Base-by-base conservation (phyloP, 148 eudicot genomes). In the Spergularia bocconei region DNA sequence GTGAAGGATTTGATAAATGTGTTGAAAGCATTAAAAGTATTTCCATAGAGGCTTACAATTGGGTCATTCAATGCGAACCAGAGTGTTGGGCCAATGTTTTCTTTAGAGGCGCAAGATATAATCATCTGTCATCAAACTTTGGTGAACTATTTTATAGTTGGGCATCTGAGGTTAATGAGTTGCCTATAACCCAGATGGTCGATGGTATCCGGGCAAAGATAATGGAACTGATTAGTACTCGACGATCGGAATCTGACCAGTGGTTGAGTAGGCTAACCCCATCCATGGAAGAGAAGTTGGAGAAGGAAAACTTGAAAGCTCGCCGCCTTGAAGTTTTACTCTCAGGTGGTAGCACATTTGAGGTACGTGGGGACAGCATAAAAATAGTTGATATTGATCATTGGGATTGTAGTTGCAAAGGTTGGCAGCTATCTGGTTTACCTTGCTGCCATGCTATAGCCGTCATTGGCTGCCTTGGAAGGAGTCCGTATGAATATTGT, bases 181-280 rank as follows among this genome's bases (percentile, higher is more conserved):
- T 94, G 66, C 98, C 98, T 69, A 94, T 94, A 74, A 91, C 95
- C 71, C 96, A 89, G 73, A 91, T 94, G 98, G 91, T 94, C 11
- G 96, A 94, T 77, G 87, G 88, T 7, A 86, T 94, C 57, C 86
- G 97, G 14, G 82, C 80, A 55, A 94, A 90, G 84, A 87, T 94
- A 58, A 84, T 82, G 83, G 98, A 94, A 57, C 63, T 89, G 51
- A 87, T 91, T 64, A 79, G 81, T 81, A 47, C 81, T 48, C 84
- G 93, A 14, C 84, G 86, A 50, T 52, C 80, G 29, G 91, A 90
- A 6, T 86, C 93, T 5, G 72, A 76, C 33, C 86, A 84, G 52
- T 94, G 98, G 98, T 38, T 86, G 78, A 81, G 85, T 9, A 87
- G 90, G 81, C 81, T 94, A 74, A 90, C 98, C 57, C 98, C 98